Evolutionary conservation across 2,329 filamentous ascomycete genomes (phyloP), one percentile per base, ranked within the genome.

Genomic region (Aspergillus pseudotamarii): DNA sequence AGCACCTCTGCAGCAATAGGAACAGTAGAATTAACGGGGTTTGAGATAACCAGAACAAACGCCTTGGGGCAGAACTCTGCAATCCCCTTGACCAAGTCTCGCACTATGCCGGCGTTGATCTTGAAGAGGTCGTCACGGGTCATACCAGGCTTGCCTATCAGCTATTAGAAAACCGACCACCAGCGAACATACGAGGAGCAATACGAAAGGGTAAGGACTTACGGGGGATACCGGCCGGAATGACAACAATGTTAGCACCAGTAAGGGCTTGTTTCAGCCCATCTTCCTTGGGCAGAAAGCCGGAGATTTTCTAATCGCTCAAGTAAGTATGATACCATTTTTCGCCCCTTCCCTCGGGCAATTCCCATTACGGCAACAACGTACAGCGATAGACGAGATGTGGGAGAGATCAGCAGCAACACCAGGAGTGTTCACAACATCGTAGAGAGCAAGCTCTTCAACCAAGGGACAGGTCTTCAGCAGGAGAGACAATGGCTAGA

Each of bases 101-200:
- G 93, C 77, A 99, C 95, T 77, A 99, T 99, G 74, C 94, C 92
- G 65, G 95, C 95, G 81, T 99, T 99, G 86, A 97, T 97, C 85
- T 97, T 97, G 91, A 99, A 99, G 64, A 99, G 92, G 79, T 98
- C 95, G 76, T 99, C 95, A 84, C 95, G 93, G 81, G 92, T 97
- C 95, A 99, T 99, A 76, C 95, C 95, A 74, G 95, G 95, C 88
- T 98, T 98, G 83, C 94, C 94, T 97, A 63, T 48, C 32, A 69
- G 72, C 51, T 75, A 69, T 74, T 61, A 62, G 62, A 56, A 19
- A 2, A 50, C 32, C 11, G 14, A 32, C 19, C 19, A 21, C 23
- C 34, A 48, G 32, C n/a, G n/a, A 34, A 41, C 34, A 21, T 38
- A 38, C 6, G 3, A 55, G 51, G 32, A 19, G n/a, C 32, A 16